Percentiles rank a stretch among this genome's conserved stretches.
phyloP scores from a whole-genome alignment of 257 asterid genomes.

The Solanum tarijense region DNA sequence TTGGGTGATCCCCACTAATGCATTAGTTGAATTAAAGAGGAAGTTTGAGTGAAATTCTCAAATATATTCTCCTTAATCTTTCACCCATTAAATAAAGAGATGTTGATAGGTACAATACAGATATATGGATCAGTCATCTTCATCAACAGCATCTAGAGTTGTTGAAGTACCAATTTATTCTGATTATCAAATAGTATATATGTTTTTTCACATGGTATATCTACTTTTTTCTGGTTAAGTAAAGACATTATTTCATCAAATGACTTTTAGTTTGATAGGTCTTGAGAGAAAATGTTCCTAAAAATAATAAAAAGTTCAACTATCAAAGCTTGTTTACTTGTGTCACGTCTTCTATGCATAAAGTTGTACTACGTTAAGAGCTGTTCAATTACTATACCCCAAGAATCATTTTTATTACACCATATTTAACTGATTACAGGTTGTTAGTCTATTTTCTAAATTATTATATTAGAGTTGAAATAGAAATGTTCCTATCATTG shows the following conservation, averaged over 20 bases:
- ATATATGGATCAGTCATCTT: not conserved
- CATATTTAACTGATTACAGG: not conserved
- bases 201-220: not conserved
- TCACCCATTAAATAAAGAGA: not conserved
- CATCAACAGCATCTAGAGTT: not conserved
- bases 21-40: not conserved
- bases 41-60: not conserved
- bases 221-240: not conserved
- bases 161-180: not conserved
- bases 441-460: not conserved
- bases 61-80: not conserved
- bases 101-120: not conserved
- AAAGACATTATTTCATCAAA: not conserved
- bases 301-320: not conserved
- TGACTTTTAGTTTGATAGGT: not conserved
- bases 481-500: not conserved
- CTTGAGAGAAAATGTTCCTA: not conserved
- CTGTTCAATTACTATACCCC: not conserved
- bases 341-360: not conserved
- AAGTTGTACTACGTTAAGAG: not conserved
- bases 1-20: not conserved
- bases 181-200: not conserved
- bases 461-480: not conserved
- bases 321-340: not conserved
- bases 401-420: not conserved